Conservation (phyloP, 1,284 basidiomycete species). For the Leccinum ponderosum region DNA sequence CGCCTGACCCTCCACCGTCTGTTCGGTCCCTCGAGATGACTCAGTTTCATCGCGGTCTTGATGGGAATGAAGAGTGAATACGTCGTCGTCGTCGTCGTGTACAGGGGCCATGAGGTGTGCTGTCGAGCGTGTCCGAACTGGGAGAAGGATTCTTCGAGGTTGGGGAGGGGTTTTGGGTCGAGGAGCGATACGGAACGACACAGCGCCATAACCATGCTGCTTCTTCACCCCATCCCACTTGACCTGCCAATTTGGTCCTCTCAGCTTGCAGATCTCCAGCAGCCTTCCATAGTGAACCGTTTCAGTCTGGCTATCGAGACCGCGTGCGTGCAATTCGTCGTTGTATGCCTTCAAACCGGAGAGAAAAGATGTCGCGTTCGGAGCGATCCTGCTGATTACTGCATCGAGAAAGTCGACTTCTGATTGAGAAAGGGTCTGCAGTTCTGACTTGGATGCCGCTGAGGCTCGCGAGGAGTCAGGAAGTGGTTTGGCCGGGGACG, state of each 20-base stretch:
- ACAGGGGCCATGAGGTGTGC: slow-evolving; percentile 25
- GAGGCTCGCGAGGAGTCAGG: slow-evolving; percentile 51
- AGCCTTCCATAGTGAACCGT: slow-evolving; percentile 79
- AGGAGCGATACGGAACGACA: slow-evolving; percentile 4
- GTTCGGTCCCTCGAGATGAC: slow-evolving; percentile 22
- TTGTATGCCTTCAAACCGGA: slow-evolving; percentile 82
- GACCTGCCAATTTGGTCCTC: slow-evolving; percentile 71
- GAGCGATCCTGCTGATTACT: slow-evolving; percentile 65
- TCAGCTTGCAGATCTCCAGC: slow-evolving; percentile 75
- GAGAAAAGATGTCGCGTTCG: slow-evolving; percentile 67
- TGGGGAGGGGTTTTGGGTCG: slow-evolving; percentile 15
- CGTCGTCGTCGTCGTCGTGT: slow-evolving; percentile 41
- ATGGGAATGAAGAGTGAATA: slow-evolving; percentile 48
- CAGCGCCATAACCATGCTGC: slow-evolving; percentile 45
- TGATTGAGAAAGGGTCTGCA: slow-evolving; percentile 53
- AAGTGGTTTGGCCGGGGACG: slow-evolving; percentile 32
- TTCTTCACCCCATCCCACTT: slow-evolving; percentile 73
- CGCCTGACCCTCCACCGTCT: slow-evolving; percentile 14
- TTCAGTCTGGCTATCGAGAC: slow-evolving; percentile 75
- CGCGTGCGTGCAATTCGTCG: slow-evolving; percentile 67
- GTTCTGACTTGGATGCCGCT: slow-evolving; percentile 50
- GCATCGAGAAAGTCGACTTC: slow-evolving; percentile 74
- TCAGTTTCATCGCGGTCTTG: slow-evolving; percentile 37
- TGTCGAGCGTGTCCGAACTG: slow-evolving; percentile 18
- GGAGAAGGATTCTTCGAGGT: slow-evolving; percentile 13